phyloP scores from a whole-genome alignment of 768 basidiomycete genomes.

The Tremella fuciformis region DNA sequence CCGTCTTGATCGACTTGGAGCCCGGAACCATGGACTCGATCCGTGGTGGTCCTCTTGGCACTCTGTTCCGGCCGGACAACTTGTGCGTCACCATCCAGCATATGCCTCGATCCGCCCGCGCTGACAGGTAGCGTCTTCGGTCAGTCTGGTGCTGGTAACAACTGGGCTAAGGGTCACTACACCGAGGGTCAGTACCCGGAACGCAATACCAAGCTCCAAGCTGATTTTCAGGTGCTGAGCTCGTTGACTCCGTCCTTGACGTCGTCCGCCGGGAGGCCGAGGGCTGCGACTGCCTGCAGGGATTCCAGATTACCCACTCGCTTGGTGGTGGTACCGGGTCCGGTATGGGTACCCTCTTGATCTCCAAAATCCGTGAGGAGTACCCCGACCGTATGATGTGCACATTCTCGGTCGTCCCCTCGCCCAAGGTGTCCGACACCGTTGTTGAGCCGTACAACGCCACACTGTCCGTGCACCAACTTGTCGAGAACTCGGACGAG shows the following conservation, averaged over 20 bases:
- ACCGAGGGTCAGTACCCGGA: constrained; percentile 57
- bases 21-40: constrained; percentile 67
- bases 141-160: constrained; percentile 97
- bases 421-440: constrained; percentile 94
- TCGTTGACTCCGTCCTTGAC: constrained; percentile 95
- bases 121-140: constrained; percentile 66
- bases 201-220: not conserved
- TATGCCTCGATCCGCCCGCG: not conserved
- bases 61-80: constrained; percentile 95
- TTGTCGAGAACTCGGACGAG: constrained; percentile 99
- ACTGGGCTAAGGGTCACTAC: constrained; percentile 92
- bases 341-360: constrained; percentile 98
- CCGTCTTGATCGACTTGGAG: constrained; percentile 94
- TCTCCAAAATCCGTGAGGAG: constrained; percentile 98
- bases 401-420: constrained; percentile 97
- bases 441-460: constrained; percentile 99
- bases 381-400: constrained; percentile 99
- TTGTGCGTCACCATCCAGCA: constrained; percentile 54
- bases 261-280: constrained; percentile 99
- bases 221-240: constrained; percentile 94
- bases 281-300: constrained; percentile 93
- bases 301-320: constrained; percentile 99
- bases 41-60: constrained; percentile 65
- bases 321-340: constrained; percentile 99
- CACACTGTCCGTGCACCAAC: constrained; percentile 94